Percentiles rank a stretch among this genome's conserved stretches.
Evolutionary conservation across 2,329 filamentous ascomycete species (phyloP).

Genomic region (Canariomyces notabilis): DNA sequence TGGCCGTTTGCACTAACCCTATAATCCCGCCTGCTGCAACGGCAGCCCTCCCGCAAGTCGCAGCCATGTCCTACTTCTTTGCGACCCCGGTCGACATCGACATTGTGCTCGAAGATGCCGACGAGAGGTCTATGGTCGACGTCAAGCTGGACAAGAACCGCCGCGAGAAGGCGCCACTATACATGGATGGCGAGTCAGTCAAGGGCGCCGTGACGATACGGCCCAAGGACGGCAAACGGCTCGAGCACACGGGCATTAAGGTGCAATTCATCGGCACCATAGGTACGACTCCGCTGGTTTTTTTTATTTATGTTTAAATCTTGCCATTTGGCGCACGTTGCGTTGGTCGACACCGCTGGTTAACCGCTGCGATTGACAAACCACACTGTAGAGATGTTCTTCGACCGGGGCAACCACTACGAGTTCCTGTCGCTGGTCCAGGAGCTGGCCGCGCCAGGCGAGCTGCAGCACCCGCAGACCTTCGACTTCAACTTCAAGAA

Average conservation of each 20-base stretch:
- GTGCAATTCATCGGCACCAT: slow-evolving; percentile 99
- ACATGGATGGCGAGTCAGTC: slow-evolving; percentile 97
- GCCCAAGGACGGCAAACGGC: slow-evolving; percentile 94
- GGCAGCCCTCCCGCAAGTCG: not conserved
- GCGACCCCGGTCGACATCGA: slow-evolving; percentile 98
- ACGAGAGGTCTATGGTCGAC: slow-evolving; percentile 92
- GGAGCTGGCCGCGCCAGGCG: slow-evolving; percentile 91
- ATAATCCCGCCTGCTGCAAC: not conserved
- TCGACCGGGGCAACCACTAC: slow-evolving; percentile 97
- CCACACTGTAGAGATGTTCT: slow-evolving; percentile 94
- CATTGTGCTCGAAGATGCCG: slow-evolving; percentile 90
- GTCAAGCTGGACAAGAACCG: slow-evolving; percentile 98
- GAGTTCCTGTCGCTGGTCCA: slow-evolving; percentile 97
- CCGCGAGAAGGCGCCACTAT: slow-evolving; percentile 92
- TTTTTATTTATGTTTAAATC: not conserved
- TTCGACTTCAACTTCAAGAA: slow-evolving; percentile 99
- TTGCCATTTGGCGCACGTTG: not conserved
- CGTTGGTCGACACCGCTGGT: not conserved
- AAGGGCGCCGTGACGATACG: slow-evolving; percentile 92
- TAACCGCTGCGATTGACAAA: not conserved
- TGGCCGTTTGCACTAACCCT: not conserved
- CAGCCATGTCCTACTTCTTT: slow-evolving; percentile 94
- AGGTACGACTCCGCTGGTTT: slow-evolving; percentile 48
- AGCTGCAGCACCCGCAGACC: slow-evolving; percentile 96
- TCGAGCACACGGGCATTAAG: slow-evolving; percentile 98